Evolutionary conservation across 176 grass and related monocot species (phyloP).

Genomic region (Raddia guianensis): DNA sequence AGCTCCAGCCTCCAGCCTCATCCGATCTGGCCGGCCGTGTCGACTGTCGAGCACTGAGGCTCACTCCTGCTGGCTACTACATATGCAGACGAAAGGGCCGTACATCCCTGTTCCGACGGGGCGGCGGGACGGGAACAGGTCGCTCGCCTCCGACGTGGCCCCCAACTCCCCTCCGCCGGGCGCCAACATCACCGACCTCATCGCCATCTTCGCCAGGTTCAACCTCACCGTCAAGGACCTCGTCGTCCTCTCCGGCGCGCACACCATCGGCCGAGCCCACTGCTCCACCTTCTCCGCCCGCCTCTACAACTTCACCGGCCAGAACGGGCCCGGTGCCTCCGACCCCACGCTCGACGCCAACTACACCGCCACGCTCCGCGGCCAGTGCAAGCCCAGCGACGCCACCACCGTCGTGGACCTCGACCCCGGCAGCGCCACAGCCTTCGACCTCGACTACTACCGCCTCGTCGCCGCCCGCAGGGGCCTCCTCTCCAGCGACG

Average conservation of each 20-base stretch:
- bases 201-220: constrained; percentile 47
- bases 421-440: constrained; percentile 13
- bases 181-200: constrained; percentile 48
- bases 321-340: neutral
- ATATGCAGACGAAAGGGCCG: too few relatives aligned
- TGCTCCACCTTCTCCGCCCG: constrained; percentile 50
- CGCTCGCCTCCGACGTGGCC: constrained; percentile 48
- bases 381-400: constrained; percentile 39
- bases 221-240: constrained; percentile 72
- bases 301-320: constrained; percentile 49
- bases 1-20: too few relatives aligned
- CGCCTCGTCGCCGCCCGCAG: constrained; percentile 17
- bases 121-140: constrained; percentile 56
- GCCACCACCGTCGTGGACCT: constrained; percentile 34
- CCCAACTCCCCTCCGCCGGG: constrained; percentile 38
- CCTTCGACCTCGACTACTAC: constrained; percentile 57
- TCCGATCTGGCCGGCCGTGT: too few relatives aligned
- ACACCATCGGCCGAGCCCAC: constrained; percentile 52
- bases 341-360: constrained; percentile 47
- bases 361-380: constrained; percentile 35
- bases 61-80: too few relatives aligned
- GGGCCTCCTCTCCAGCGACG: constrained; percentile 53
- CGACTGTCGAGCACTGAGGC: too few relatives aligned
- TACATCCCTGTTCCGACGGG: constrained; percentile 27
- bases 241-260: constrained; percentile 64